A percentile compares a stretch with the other conserved stretches of the same genome.
phyloP scores from a whole-genome alignment of 2,329 filamentous ascomycete species.

The Tolypocladium amazonense region DNA sequence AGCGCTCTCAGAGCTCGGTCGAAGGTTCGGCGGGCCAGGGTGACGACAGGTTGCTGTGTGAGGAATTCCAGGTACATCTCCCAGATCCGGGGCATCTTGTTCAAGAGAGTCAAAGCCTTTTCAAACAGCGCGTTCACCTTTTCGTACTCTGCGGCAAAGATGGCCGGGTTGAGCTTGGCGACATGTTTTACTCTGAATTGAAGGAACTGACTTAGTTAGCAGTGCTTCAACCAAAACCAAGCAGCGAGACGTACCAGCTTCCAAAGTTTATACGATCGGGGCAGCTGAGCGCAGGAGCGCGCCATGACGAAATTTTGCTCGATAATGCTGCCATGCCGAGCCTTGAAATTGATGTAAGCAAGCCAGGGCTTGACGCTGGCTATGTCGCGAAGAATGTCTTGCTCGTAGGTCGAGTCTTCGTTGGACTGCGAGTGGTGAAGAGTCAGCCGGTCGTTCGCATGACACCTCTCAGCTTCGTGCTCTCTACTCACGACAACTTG shows the following conservation, averaged over 20 bases:
- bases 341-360: constrained; percentile 84
- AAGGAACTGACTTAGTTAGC: constrained; percentile 53
- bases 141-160: constrained; percentile 68
- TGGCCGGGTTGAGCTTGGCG: constrained; percentile 69
- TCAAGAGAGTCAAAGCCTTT: constrained; percentile 79
- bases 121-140: constrained; percentile 97
- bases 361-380: constrained; percentile 91
- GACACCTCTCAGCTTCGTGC: background rate
- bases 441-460: background rate
- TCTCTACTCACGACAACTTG: constrained; percentile 34
- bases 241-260: constrained; percentile 57
- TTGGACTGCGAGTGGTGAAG: constrained; percentile 44
- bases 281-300: constrained; percentile 78
- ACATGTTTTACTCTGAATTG: constrained; percentile 75
- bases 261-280: constrained; percentile 96
- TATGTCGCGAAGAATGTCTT: constrained; percentile 80
- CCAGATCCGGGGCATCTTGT: constrained; percentile 99
- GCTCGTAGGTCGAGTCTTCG: constrained; percentile 92
- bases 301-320: constrained; percentile 87
- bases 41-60: constrained; percentile 83
- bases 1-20: constrained; percentile 85
- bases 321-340: constrained; percentile 69
- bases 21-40: constrained; percentile 75
- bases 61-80: constrained; percentile 93
- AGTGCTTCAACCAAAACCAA: background rate